Evolutionary conservation across 768 basidiomycete species (phyloP).

Genomic region (Cystoderma amianthinum): DNA sequence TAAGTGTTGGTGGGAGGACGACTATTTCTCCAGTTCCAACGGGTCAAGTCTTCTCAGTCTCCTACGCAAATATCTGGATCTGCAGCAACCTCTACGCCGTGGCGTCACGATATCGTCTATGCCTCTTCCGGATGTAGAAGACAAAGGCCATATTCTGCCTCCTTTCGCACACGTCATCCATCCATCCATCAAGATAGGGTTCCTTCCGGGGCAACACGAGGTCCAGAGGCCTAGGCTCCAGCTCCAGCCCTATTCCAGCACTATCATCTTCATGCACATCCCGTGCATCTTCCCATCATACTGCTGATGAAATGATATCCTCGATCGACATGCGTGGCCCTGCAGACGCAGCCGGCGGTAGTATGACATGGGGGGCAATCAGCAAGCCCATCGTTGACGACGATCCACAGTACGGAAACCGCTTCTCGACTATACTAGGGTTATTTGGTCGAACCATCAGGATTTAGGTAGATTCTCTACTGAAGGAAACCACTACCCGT

Average conservation of each 20-base stretch:
- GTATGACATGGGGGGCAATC: conserved; percentile 6
- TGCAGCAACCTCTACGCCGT: conserved; percentile 1
- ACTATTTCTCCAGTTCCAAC: neutral
- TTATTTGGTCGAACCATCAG: too few species aligned
- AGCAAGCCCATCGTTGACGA: conserved; percentile 1
- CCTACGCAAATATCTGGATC: neutral
- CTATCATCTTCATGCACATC: too few species aligned
- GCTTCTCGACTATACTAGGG: neutral
- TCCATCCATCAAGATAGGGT: neutral
- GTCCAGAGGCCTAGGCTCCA: too few species aligned
- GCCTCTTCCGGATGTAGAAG: conserved; percentile 20
- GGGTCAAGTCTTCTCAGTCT: neutral
- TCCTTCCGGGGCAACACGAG: neutral
- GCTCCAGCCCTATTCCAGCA: neutral
- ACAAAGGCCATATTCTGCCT: conserved; percentile 11
- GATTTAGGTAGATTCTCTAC: too few species aligned
- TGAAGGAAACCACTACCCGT: too few species aligned
- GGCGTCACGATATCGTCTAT: conserved; percentile 16
- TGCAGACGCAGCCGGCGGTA: conserved; percentile 9
- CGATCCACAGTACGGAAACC: neutral
- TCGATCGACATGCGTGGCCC: conserved; percentile 27
- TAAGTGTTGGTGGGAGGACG: neutral
- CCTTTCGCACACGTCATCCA: neutral
- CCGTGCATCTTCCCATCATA: conserved; percentile 7
- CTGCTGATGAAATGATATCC: conserved; percentile 26